phyloP scores from a whole-genome alignment of 2,329 filamentous ascomycete genomes.

The Trichoderma breve region DNA sequence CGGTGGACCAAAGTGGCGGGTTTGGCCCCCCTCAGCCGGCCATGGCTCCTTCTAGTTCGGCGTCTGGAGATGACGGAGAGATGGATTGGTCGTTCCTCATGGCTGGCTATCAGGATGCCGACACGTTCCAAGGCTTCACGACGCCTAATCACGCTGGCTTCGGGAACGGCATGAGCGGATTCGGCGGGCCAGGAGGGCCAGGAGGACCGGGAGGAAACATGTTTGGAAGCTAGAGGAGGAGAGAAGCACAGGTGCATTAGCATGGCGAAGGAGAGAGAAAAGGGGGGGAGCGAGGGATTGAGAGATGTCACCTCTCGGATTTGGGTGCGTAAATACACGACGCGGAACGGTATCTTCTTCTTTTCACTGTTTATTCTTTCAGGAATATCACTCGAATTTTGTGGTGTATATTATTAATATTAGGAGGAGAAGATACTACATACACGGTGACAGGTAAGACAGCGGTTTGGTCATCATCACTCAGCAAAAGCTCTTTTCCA shows the following conservation, averaged over 20 bases:
- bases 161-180: constrained; percentile 22
- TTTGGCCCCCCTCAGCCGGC: constrained; percentile 17
- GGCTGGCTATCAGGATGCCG: constrained; percentile 40
- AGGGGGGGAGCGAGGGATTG: neutral
- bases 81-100: constrained; percentile 53
- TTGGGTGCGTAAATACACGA: neutral
- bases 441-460: neutral
- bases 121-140: constrained; percentile 33
- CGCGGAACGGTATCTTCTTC: neutral
- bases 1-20: constrained; percentile 25
- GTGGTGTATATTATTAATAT: neutral
- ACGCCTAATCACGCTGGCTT: constrained; percentile 27
- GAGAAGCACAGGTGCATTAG: neutral
- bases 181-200: constrained; percentile 25
- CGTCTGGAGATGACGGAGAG: constrained; percentile 31
- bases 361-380: neutral
- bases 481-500: neutral
- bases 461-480: neutral
- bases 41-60: constrained; percentile 22
- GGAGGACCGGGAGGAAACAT: constrained; percentile 25
- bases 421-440: neutral
- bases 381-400: neutral
- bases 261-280: neutral
- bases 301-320: neutral
- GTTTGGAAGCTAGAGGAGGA: constrained; percentile 27